A percentile compares a stretch with the other conserved stretches of the same genome.
These are phyloP conservation scores for Meira miltonrushii DNA, from an alignment of 1,284 basidiomycete species.

Conservation along the genomic window DNA sequence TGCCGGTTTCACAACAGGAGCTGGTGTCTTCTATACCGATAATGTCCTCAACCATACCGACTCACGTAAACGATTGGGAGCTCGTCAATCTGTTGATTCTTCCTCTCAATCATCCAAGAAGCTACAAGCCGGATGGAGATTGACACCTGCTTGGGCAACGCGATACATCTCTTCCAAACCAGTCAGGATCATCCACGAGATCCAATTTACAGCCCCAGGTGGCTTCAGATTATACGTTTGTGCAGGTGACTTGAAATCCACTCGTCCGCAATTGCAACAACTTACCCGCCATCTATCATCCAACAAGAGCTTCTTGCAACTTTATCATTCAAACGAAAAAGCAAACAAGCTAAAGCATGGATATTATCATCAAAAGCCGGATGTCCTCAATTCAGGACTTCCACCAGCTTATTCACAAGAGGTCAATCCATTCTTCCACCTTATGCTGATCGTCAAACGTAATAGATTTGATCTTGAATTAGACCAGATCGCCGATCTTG, in stretches of 20 bases:
- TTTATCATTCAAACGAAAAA: slow-evolving; percentile 27
- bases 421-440: slow-evolving; percentile 50
- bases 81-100: not conserved
- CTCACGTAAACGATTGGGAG: slow-evolving; percentile 13
- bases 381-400: slow-evolving; percentile 38
- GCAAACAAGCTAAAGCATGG: slow-evolving; percentile 19
- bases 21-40: slow-evolving; percentile 39
- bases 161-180: slow-evolving; percentile 64
- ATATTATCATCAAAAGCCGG: slow-evolving; percentile 18
- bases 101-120: slow-evolving; percentile 16
- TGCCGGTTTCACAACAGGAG: slow-evolving; percentile 46
- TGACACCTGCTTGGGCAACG: slow-evolving; percentile 57
- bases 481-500: slow-evolving; percentile 36
- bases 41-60: slow-evolving; percentile 43
- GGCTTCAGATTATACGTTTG: slow-evolving; percentile 72
- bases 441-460: slow-evolving; percentile 43
- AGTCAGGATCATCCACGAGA: slow-evolving; percentile 65
- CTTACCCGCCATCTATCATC: slow-evolving; percentile 29
- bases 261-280: slow-evolving; percentile 22
- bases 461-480: slow-evolving; percentile 47
- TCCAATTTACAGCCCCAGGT: slow-evolving; percentile 61
- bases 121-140: slow-evolving; percentile 33
- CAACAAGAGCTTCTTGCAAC: slow-evolving; percentile 36
- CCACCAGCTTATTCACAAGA: slow-evolving; percentile 32
- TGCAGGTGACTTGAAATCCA: slow-evolving; percentile 58